phyloP scores from a whole-genome alignment of 2,329 filamentous ascomycete genomes.

The Camillea tinctor region DNA sequence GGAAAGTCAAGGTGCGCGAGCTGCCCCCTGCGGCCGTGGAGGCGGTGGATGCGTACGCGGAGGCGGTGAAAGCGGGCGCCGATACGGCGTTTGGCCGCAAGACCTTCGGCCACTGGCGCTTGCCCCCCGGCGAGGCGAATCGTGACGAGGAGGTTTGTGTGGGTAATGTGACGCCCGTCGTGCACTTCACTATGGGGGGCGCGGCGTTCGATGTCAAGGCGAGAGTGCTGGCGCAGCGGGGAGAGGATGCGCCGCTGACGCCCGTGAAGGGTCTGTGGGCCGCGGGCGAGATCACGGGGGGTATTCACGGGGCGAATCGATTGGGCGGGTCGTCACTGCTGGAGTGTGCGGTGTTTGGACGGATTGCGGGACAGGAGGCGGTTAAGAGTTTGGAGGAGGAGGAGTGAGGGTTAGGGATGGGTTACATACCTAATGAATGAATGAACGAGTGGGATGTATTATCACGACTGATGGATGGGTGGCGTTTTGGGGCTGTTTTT shows the following conservation, averaged over 20 bases:
- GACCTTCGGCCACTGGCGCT: constrained; percentile 54
- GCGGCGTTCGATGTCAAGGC: constrained; percentile 54
- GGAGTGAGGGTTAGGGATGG: neutral
- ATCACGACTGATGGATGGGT: too few species aligned
- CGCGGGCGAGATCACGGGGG: constrained; percentile 64
- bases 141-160: constrained; percentile 55
- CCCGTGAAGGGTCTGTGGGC: constrained; percentile 59
- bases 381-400: constrained; percentile 28
- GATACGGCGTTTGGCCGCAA: constrained; percentile 47
- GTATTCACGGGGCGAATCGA: constrained; percentile 62
- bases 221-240: constrained; percentile 45
- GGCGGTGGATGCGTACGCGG: constrained; percentile 49
- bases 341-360: constrained; percentile 64
- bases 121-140: constrained; percentile 43
- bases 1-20: constrained; percentile 53
- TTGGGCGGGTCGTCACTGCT: constrained; percentile 60
- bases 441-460: neutral
- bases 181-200: constrained; percentile 68
- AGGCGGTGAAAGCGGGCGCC: constrained; percentile 38
- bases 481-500: too few species aligned
- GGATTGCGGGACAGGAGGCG: constrained; percentile 52
- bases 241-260: constrained; percentile 31
- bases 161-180: constrained; percentile 60
- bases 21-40: constrained; percentile 40
- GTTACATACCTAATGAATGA: neutral